phyloP scores from a whole-genome alignment of 1,139 yeast genomes.

The Yamadazyma kanchanaburiensis region DNA sequence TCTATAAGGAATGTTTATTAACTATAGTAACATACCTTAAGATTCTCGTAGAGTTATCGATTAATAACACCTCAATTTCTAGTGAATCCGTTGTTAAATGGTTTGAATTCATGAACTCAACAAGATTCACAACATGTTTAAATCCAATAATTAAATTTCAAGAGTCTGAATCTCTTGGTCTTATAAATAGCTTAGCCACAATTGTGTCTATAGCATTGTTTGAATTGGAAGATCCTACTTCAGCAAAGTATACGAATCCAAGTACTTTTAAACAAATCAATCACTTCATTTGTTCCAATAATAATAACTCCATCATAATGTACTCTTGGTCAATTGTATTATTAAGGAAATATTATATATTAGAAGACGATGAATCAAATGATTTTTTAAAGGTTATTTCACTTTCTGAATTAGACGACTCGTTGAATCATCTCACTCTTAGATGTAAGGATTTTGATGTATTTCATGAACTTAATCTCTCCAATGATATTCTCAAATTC shows the following conservation, averaged over 20 bases:
- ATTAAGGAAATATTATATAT: constrained; percentile 50
- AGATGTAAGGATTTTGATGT: constrained; percentile 47
- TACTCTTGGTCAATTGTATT: constrained; percentile 73
- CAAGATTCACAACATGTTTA: constrained; percentile 33
- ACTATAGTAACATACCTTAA: constrained; percentile 41
- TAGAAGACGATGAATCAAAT: constrained; percentile 31
- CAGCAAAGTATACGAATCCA: neutral
- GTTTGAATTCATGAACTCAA: constrained; percentile 51
- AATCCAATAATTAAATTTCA: constrained; percentile 25
- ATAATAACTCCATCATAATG: constrained; percentile 46
- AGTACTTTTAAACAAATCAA: constrained; percentile 38
- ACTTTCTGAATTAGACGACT: constrained; percentile 12
- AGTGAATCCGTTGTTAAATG: constrained; percentile 41
- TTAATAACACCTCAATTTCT: constrained; percentile 31
- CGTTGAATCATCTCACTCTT: constrained; percentile 34
- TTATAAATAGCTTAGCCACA: constrained; percentile 42
- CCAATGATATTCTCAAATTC: constrained; percentile 44
- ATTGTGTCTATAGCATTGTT: constrained; percentile 48
- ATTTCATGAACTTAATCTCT: constrained; percentile 38
- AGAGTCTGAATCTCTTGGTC: constrained; percentile 32
- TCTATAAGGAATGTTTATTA: constrained; percentile 32
- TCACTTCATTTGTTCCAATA: constrained; percentile 26
- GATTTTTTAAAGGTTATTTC: constrained; percentile 12
- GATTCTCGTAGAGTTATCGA: constrained; percentile 39
- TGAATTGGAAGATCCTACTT: constrained; percentile 45